Evolutionary conservation across 2,329 filamentous ascomycete genomes (phyloP).

Genomic region (Paracoccidioides lutzii): DNA sequence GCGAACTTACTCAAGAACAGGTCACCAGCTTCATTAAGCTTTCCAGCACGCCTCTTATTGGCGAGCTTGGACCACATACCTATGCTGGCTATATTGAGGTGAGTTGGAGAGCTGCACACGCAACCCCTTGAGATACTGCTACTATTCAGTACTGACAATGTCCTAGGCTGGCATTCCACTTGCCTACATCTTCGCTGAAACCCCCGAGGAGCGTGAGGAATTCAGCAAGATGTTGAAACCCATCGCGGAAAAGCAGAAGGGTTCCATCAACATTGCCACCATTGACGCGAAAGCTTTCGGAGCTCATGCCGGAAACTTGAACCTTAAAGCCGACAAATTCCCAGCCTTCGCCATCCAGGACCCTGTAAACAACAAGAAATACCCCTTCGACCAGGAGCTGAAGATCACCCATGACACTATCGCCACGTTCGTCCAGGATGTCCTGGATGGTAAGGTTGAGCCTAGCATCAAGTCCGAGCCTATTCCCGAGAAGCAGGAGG

Average conservation of each 20-base stretch:
- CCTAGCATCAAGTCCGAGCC: constrained; percentile 98
- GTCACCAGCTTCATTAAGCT: constrained; percentile 76
- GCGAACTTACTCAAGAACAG: constrained; percentile 67
- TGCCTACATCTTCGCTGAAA: constrained; percentile 96
- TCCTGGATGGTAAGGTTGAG: constrained; percentile 73
- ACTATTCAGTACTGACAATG: constrained; percentile 7
- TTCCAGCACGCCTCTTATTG: constrained; percentile 76
- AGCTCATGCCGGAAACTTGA: constrained; percentile 90
- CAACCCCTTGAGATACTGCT: background rate
- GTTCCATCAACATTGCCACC: constrained; percentile 92
- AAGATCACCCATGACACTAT: constrained; percentile 63
- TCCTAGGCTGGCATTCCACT: constrained; percentile 69
- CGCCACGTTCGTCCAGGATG: constrained; percentile 72
- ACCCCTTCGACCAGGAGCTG: constrained; percentile 76
- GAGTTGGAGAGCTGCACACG: constrained; percentile 20
- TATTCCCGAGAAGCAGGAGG: constrained; percentile 85
- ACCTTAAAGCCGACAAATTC: constrained; percentile 91
- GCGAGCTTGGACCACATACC: constrained; percentile 93
- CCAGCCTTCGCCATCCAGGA: constrained; percentile 97
- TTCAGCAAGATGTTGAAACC: constrained; percentile 68
- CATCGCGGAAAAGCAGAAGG: constrained; percentile 82
- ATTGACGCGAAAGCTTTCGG: constrained; percentile 92
- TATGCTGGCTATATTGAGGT: constrained; percentile 87
- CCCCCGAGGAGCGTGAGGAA: constrained; percentile 70
- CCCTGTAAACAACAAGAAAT: constrained; percentile 90